Conservation (phyloP, 208 protist species). For the Willaertia magna region DNA sequence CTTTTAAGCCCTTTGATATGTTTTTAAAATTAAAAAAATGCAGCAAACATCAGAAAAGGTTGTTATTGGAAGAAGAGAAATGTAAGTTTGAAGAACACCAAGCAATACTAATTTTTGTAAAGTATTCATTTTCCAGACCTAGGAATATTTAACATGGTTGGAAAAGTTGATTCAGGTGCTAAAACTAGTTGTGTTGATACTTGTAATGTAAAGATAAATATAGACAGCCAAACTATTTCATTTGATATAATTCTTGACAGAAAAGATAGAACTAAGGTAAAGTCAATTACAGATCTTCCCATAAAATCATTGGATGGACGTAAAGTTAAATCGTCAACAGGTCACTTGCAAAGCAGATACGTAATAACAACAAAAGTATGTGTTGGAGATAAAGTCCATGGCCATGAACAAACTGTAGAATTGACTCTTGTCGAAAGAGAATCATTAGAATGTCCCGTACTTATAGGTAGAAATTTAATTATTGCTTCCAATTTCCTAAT, state of each 20-base stretch:
- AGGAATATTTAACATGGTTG: not conserved
- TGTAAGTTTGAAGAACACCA: too few species aligned
- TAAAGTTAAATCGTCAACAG: too few species aligned
- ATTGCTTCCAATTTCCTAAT: too few species aligned
- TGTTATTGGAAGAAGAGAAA: too few species aligned
- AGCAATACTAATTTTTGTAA: too few species aligned
- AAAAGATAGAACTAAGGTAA: not conserved
- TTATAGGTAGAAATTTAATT: not conserved
- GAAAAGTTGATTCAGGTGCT: not conserved
- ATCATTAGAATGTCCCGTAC: not conserved
- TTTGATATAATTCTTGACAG: not conserved
- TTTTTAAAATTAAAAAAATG: too few species aligned
- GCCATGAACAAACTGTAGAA: not conserved
- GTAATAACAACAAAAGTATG: too few species aligned
- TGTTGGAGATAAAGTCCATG: too few species aligned
- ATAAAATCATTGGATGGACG: too few species aligned
- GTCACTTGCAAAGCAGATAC: too few species aligned
- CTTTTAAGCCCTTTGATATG: too few species aligned
- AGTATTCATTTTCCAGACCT: not conserved
- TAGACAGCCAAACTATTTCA: not conserved
- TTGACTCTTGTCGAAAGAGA: not conserved
- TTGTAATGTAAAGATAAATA: not conserved
- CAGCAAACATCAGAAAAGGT: too few species aligned
- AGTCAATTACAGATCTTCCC: not conserved
- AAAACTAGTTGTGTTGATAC: not conserved